Base-by-base conservation (phyloP, 2,329 filamentous ascomycete genomes). In the Pleomassaria siparia region DNA sequence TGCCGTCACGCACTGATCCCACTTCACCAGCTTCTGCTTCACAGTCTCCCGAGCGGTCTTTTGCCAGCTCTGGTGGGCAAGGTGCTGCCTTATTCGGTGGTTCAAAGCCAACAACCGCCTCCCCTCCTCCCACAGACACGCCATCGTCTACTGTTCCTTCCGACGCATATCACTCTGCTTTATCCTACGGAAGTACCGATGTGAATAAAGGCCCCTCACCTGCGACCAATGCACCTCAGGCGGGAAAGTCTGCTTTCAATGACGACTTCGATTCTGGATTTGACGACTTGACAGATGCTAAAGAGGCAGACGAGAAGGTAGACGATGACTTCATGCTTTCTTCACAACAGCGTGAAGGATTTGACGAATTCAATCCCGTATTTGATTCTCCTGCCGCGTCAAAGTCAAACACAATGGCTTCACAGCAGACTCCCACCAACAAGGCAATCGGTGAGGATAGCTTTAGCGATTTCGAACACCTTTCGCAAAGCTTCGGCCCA, bases 241-340 rank as follows among this genome's bases (percentile, higher is more conserved):
- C 73, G 1, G 60, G 70, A 13, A 76, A 76, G 54, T 72, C 79
- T 18, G 78, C 82, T 1, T 89, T 91, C 65, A 85, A 88, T 51
- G 78, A 80, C 45, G 88, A 91, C 42, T 83, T 91, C 50, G 88
- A 90, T 41, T 82, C 86, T 55, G 88, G 90, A 33, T 94, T 94
- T 58, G 87, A 89, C 59, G 89, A 89, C 46, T 80, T 95, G 13
- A 85, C 89, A 50, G 89, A 95, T 62, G 89, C 89, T 36, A 89
- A 90, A 65, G 89, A 94, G 69, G 88, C 72, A 6, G 72, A 73
- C 41, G 75, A 78, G 45, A 76, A 86, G 40, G 85, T 81, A 20
- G 89, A 91, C 49, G 88, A 92, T 49, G 88, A 92, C 54, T 90
- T 91, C 72, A 85, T 86, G 61, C 87, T 91, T 53, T 87, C 85